Conservation (phyloP, 2,329 filamentous ascomycete genomes). For the Pestalotiopsis sp. region DNA sequence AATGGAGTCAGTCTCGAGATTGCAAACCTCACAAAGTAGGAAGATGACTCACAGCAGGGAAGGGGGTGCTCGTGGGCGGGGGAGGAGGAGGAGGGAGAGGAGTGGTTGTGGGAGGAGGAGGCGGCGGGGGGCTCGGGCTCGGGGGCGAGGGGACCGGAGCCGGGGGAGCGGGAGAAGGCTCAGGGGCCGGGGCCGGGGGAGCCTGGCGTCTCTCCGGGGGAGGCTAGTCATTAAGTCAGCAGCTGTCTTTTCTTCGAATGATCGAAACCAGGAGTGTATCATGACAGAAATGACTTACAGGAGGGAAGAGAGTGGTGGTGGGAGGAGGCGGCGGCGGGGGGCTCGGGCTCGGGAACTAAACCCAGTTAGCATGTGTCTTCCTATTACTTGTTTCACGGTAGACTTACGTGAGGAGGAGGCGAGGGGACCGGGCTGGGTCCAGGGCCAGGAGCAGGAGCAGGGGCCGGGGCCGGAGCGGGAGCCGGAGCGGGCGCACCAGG, state of each 20-base stretch:
- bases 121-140: background rate
- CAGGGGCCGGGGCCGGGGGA: background rate
- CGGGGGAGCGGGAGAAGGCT: background rate
- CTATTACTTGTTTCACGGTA: background rate
- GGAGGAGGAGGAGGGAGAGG: background rate
- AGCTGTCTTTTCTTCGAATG: background rate
- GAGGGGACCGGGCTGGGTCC: background rate
- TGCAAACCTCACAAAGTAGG: no score
- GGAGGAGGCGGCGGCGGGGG: background rate
- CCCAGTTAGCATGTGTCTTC: background rate
- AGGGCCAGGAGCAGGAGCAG: background rate
- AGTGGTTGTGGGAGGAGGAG: background rate
- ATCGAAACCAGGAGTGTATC: no score
- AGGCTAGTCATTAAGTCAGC: background rate
- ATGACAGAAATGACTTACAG: background rate
- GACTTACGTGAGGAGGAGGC: background rate
- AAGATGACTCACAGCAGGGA: no score
- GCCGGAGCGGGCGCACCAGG: background rate
- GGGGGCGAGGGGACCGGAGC: no score
- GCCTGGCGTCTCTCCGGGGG: background rate
- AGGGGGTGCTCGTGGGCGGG: background rate
- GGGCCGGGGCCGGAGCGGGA: background rate
- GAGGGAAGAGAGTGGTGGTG: background rate
- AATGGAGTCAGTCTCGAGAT: no score
- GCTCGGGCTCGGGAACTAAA: background rate